These are phyloP conservation scores for Hanseniaspora mollemarum DNA, from an alignment of 805 yeast species.

Conservation along the genomic window DNA sequence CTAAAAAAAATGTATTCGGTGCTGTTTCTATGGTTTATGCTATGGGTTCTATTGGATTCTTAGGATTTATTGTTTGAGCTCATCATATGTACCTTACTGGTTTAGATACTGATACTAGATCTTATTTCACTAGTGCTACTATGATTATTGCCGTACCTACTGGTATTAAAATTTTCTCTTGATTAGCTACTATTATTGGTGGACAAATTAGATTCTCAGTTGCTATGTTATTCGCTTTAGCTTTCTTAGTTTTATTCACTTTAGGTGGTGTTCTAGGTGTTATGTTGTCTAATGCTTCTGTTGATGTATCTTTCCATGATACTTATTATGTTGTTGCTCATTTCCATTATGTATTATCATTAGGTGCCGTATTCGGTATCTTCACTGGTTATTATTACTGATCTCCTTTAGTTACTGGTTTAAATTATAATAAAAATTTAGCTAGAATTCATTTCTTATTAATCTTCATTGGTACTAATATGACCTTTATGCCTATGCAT, in stretches of 20 bases:
- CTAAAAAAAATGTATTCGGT: slow-evolving; percentile 20
- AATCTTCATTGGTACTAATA: slow-evolving; percentile 18
- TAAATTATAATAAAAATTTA: slow-evolving; percentile 17
- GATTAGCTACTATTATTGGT: slow-evolving; percentile 18
- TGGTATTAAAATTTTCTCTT: slow-evolving; percentile 17
- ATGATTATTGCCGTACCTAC: slow-evolving; percentile 19
- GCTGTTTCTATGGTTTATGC: slow-evolving; percentile 21
- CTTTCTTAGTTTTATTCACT: slow-evolving; percentile 21
- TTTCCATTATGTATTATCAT: slow-evolving; percentile 19
- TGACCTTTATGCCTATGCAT: slow-evolving; percentile 18
- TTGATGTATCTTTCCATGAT: slow-evolving; percentile 21
- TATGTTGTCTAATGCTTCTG: slow-evolving; percentile 19
- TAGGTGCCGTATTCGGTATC: slow-evolving; percentile 19
- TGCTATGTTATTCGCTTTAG: slow-evolving; percentile 19
- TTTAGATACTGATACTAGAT: slow-evolving; percentile 23
- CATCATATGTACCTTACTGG: slow-evolving; percentile 27
- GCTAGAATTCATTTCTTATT: slow-evolving; percentile 18
- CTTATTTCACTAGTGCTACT: slow-evolving; percentile 22
- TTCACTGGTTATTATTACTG: slow-evolving; percentile 19
- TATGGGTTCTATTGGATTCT: slow-evolving; percentile 20
- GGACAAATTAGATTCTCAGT: slow-evolving; percentile 17
- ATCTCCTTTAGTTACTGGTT: slow-evolving; percentile 17
- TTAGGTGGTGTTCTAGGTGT: slow-evolving; percentile 22
- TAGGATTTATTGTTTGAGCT: slow-evolving; percentile 21
- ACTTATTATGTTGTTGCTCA: slow-evolving; percentile 15